Conservation (phyloP, 2,329 filamentous ascomycete species). For the Kalmusia sp. region DNA sequence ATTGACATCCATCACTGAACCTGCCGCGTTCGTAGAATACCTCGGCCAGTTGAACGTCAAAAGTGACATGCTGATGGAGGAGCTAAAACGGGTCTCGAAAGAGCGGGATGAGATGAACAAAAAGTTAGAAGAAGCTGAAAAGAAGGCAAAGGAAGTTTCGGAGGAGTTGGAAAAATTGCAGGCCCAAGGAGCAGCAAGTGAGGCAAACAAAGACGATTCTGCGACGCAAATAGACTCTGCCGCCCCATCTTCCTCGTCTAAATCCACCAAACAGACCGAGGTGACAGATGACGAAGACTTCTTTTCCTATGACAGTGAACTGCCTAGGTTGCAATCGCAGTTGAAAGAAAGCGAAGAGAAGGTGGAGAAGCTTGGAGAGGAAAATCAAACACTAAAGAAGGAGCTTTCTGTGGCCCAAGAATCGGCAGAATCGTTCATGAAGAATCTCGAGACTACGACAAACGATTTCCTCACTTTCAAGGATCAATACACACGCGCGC, state of each 20-base stretch:
- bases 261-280: constrained; percentile 31
- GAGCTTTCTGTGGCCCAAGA: constrained; percentile 77
- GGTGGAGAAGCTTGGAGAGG: constrained; percentile 71
- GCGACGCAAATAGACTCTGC: constrained; percentile 33
- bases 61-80: constrained; percentile 91
- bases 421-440: constrained; percentile 56
- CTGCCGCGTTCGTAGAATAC: constrained; percentile 85
- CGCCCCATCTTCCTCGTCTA: constrained; percentile 33
- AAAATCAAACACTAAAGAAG: constrained; percentile 72
- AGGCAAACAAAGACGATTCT: constrained; percentile 33
- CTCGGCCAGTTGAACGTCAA: constrained; percentile 85
- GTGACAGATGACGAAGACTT: constrained; percentile 69
- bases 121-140: constrained; percentile 73
- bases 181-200: constrained; percentile 22
- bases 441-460: constrained; percentile 72
- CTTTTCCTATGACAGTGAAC: constrained; percentile 90
- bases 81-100: constrained; percentile 83
- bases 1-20: constrained; percentile 85
- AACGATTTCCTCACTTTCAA: constrained; percentile 65
- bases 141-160: constrained; percentile 66
- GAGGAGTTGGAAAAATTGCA: constrained; percentile 69
- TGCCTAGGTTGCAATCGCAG: constrained; percentile 80
- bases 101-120: constrained; percentile 84
- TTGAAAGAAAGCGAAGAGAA: constrained; percentile 73
- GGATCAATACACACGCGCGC: constrained; percentile 57